Evolutionary conservation across 176 grass and related monocot species (phyloP).

Genomic region (Paspalum vaginatum): DNA sequence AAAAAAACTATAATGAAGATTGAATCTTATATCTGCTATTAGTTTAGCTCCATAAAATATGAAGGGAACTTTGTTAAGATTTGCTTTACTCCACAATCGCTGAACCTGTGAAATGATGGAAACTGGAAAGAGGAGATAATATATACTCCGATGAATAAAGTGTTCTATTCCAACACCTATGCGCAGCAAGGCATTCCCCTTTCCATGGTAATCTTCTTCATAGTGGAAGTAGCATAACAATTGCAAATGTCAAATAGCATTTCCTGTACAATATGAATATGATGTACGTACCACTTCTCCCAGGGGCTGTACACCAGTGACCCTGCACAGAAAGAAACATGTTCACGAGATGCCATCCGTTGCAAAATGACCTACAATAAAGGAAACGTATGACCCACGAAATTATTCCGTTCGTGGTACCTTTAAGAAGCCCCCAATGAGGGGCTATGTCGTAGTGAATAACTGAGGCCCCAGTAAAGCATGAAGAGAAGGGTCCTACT

Average conservation of each 20-base stretch:
- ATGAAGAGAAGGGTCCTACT: not conserved
- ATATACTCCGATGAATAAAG: not conserved
- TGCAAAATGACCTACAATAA: slow-evolving; percentile 37
- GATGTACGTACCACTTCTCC: slow-evolving; percentile 23
- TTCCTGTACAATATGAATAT: slow-evolving; percentile 2
- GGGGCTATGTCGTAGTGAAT: slow-evolving; percentile 33
- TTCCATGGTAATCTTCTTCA: not conserved
- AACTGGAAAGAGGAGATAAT: not conserved
- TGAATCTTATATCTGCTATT: not conserved
- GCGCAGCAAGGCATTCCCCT: not conserved
- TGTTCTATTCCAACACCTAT: not conserved
- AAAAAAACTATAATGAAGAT: no score
- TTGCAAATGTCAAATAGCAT: not conserved
- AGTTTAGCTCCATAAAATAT: not conserved
- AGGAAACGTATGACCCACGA: slow-evolving; percentile 17
- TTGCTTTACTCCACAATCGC: not conserved
- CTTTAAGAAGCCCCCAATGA: slow-evolving; percentile 38
- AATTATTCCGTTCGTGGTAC: slow-evolving; percentile 28
- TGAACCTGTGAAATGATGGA: not conserved
- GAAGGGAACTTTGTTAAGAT: not conserved
- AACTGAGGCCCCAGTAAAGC: slow-evolving; percentile 16
- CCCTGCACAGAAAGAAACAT: slow-evolving; percentile 8
- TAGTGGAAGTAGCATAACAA: not conserved
- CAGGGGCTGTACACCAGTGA: not conserved
- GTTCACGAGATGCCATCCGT: slow-evolving; percentile 15